Conservation (phyloP, 1,139 yeast genomes). For the Saccharomyces hybrid region DNA sequence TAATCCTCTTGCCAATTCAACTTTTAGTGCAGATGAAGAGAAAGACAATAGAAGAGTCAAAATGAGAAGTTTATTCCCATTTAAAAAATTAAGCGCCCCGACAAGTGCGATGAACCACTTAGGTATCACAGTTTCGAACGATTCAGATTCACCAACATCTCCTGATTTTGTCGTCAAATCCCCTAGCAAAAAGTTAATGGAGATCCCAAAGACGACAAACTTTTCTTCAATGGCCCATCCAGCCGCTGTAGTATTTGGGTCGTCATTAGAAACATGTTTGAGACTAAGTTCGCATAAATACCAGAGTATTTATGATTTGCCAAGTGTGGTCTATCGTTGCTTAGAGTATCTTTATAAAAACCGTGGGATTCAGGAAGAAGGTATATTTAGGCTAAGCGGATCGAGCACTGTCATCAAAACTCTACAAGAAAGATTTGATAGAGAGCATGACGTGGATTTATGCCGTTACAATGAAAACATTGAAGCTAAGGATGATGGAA, state of each 20-base stretch:
- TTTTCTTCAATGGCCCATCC: background rate
- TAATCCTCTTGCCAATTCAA: background rate
- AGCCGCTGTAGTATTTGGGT: constrained; percentile 49
- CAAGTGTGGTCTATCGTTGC: constrained; percentile 73
- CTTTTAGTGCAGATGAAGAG: constrained; percentile 18
- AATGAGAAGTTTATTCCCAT: constrained; percentile 56
- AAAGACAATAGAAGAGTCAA: constrained; percentile 41
- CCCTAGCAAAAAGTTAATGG: constrained; percentile 7
- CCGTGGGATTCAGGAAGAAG: constrained; percentile 79
- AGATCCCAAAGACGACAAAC: constrained; percentile 9
- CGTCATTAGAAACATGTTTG: constrained; percentile 49
- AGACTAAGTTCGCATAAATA: constrained; percentile 42
- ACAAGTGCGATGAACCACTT: constrained; percentile 1
- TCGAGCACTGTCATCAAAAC: constrained; percentile 71
- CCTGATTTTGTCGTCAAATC: constrained; percentile 1
- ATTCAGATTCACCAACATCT: background rate
- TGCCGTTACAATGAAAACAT: constrained; percentile 25
- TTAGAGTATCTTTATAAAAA: constrained; percentile 58
- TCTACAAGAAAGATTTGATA: constrained; percentile 62
- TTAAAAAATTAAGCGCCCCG: constrained; percentile 34
- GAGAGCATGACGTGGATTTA: constrained; percentile 62
- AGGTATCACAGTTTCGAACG: background rate
- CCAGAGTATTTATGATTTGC: constrained; percentile 44
- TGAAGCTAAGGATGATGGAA: constrained; percentile 27
- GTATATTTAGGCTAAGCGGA: constrained; percentile 85